These are phyloP conservation scores for Nematocida sp. DNA, from an alignment of 371 early-diverging fungal genomes.

Conservation along the genomic window DNA sequence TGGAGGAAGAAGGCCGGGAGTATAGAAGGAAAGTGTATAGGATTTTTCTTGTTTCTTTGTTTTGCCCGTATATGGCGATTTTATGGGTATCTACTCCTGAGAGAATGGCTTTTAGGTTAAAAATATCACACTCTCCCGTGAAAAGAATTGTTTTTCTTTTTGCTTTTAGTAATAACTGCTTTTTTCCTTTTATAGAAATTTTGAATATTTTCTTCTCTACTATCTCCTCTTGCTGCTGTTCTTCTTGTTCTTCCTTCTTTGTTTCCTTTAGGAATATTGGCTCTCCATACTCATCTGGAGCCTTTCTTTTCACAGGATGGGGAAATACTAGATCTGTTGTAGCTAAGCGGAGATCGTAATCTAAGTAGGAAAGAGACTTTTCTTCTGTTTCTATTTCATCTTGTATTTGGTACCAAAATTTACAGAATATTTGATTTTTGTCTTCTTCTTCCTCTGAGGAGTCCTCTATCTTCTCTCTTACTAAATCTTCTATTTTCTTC, in stretches of 20 bases:
- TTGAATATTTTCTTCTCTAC: slow-evolving; percentile 33
- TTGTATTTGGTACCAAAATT: slow-evolving; percentile 41
- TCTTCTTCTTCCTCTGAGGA: slow-evolving; percentile 47
- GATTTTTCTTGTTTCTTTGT: slow-evolving; percentile 10
- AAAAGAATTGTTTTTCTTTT: slow-evolving; percentile 22
- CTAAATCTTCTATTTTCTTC: slow-evolving; percentile 46
- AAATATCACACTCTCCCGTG: slow-evolving; percentile 44
- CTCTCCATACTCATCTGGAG: slow-evolving; percentile 63
- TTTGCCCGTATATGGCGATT: slow-evolving; percentile 31
- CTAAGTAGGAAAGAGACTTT: slow-evolving; percentile 15
- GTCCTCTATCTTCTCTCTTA: slow-evolving; percentile 42
- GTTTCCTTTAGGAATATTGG: slow-evolving; percentile 17
- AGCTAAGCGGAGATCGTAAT: slow-evolving; percentile 1
- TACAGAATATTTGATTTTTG: slow-evolving; percentile 18
- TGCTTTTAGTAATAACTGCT: slow-evolving; percentile 1
- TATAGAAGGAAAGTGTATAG: slow-evolving; percentile 21
- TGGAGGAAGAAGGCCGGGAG: neutral
- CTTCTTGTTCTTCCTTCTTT: slow-evolving; percentile 35
- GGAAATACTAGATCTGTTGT: slow-evolving; percentile 50
- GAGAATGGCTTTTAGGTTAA: slow-evolving; percentile 21
- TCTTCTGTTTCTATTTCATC: slow-evolving; percentile 30
- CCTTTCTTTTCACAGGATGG: slow-evolving; percentile 35
- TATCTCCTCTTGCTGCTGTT: slow-evolving; percentile 7
- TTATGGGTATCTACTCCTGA: slow-evolving; percentile 20
- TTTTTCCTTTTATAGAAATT: slow-evolving; percentile 2